These are phyloP conservation scores for Irpex rosettiformis DNA, from an alignment of 1,284 basidiomycete genomes.

Conservation along the genomic window DNA sequence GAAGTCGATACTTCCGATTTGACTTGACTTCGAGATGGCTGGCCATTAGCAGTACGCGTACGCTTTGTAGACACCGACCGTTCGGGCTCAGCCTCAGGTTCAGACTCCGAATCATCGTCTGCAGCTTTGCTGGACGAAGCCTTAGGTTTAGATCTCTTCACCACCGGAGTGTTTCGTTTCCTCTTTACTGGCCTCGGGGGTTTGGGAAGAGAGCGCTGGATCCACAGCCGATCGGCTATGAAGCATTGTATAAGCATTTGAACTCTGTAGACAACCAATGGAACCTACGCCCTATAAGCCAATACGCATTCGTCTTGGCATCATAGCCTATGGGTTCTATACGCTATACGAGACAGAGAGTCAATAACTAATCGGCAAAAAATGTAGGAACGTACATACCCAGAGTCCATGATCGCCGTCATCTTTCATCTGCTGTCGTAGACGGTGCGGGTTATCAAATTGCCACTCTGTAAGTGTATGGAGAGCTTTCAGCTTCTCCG, in stretches of 20 bases:
- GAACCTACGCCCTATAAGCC: constrained; percentile 75
- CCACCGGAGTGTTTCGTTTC: constrained; percentile 39
- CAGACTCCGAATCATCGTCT: no score
- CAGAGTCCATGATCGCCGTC: constrained; percentile 74
- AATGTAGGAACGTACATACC: constrained; percentile 42
- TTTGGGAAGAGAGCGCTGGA: constrained; percentile 68
- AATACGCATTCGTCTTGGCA: constrained; percentile 78
- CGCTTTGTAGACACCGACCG: constrained; percentile 24
- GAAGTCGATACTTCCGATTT: constrained; percentile 23
- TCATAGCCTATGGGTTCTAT: constrained; percentile 89
- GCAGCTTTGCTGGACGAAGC: constrained; percentile 18
- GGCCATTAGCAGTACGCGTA: constrained; percentile 19
- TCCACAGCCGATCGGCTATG: constrained; percentile 79
- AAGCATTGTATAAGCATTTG: not conserved
- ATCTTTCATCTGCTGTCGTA: constrained; percentile 69
- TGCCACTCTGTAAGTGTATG: constrained; percentile 76
- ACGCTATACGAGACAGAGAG: constrained; percentile 43
- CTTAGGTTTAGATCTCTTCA: constrained; percentile 17
- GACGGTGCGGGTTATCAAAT: constrained; percentile 66
- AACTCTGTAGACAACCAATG: not conserved
- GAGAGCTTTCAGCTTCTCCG: constrained; percentile 75
- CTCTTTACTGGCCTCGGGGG: constrained; percentile 50
- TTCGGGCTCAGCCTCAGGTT: constrained; percentile 20
- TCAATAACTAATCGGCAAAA: not conserved
- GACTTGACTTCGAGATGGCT: constrained; percentile 24